These are phyloP conservation scores for Citrus unshiu DNA, from an alignment of 345 rosid species.

Conservation along the genomic window DNA sequence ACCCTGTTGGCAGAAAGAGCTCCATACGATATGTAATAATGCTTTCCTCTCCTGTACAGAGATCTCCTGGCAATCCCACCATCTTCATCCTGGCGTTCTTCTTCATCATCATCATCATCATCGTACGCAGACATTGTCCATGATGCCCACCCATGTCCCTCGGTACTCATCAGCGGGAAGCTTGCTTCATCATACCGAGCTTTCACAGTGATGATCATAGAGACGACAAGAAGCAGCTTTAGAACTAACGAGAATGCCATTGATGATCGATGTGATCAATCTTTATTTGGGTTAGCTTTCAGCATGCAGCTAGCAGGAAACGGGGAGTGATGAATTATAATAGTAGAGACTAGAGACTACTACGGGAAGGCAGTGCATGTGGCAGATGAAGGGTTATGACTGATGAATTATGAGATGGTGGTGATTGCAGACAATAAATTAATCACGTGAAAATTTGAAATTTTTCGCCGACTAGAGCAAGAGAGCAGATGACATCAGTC, in stretches of 20 bases:
- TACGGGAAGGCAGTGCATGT: not conserved
- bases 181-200: constrained; percentile 5
- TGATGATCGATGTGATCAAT: not conserved
- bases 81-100: constrained; percentile 11
- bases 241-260: constrained; percentile 14
- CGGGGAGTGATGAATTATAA: not conserved
- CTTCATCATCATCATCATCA: constrained; percentile 12
- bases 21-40: constrained; percentile 80
- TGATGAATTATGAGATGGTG: not conserved
- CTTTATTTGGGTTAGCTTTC: not conserved
- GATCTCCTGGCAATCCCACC: constrained; percentile 32
- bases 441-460: constrained; percentile 23
- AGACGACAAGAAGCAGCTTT: not conserved
- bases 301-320: not conserved
- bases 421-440: not conserved
- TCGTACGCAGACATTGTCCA: constrained; percentile 2
- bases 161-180: not conserved
- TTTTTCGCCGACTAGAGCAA: constrained; percentile 1
- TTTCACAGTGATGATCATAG: not conserved
- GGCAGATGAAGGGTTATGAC: not conserved
- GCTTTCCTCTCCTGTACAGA: constrained; percentile 53
- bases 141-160: constrained; percentile 13
- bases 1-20: constrained; percentile 75
- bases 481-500: no score
- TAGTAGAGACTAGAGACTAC: no score